Base-by-base conservation (phyloP, 1,284 basidiomycete species). In the Filobasidium uniguttulatum region DNA sequence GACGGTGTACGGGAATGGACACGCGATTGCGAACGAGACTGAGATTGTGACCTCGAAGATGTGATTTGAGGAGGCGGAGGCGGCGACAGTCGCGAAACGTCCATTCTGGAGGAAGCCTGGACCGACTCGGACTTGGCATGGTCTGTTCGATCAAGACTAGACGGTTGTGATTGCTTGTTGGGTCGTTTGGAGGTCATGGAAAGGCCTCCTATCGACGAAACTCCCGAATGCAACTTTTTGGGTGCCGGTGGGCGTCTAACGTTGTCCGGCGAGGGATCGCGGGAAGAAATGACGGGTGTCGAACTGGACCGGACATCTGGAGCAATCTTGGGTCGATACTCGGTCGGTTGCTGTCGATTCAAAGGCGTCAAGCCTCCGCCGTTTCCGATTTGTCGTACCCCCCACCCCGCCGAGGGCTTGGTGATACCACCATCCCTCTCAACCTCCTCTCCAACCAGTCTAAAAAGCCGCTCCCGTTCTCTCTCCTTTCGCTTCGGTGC, bases 401-500 rank as follows among this genome's bases (percentile, higher is more conserved):
- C 56, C 34, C 58, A 48, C 10, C 56, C 53, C 19, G 61, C 60
- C 33, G 49, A 54, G 3, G 62, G 61, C 23, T 62, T 60, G 20
- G 59, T 53, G 28, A 59, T 53, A n/a, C n/a, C n/a, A 3, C 62
- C 59, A 33, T 58, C 54, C 46, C 55, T 57, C 9, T 65, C 62
- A 22, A 68, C 56, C 31, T 66, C 61, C 37, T 66, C 61, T 33
- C 63, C 64, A 10, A 66, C 60, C 58, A 63, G 56, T 22, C 57
- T 59, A 55, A 70, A 65, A 41, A 70, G 51, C 33, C 60, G 57
- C 43, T 70, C 67, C 14, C 68, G 53, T 54, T 68, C 65, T 20
- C 61, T 57, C 49, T 70, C 68, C 15, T 66, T 59, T 54, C 66
- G 65, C 6, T 63, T 66, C 55, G 65, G 66, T 2, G 34, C 49